Percentiles rank a stretch among this genome's conserved stretches.
These are phyloP conservation scores for Lepidium aucheri DNA, from an alignment of 345 rosid species.

Conservation along the genomic window DNA sequence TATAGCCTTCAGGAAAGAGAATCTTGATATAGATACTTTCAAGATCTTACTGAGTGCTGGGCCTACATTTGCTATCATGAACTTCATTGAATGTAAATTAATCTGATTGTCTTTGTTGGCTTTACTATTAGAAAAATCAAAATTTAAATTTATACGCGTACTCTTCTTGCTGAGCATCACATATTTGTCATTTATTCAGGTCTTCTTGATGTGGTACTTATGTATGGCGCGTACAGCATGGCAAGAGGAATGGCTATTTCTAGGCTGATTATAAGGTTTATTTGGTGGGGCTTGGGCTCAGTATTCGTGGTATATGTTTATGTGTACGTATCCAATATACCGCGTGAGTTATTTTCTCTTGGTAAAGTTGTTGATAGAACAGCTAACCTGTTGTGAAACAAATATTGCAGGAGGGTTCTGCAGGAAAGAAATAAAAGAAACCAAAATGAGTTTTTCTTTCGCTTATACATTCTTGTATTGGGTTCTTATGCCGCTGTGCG, in stretches of 20 bases:
- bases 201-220: conserved; percentile 80
- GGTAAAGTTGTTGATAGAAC: conserved; percentile 1
- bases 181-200: conserved; percentile 37
- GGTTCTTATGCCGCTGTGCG: conserved; percentile 86
- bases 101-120: conserved; percentile 5
- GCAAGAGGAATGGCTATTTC: conserved; percentile 99
- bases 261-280: conserved; percentile 74
- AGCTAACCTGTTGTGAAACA: conserved; percentile 10
- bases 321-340: conserved; percentile 48
- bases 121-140: background rate
- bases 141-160: conserved; percentile 7
- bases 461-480: conserved; percentile 77
- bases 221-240: conserved; percentile 84
- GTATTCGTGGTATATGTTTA: conserved; percentile 64
- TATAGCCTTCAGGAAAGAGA: conserved; percentile 68
- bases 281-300: conserved; percentile 77
- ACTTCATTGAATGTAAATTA: conserved; percentile 69
- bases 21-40: conserved; percentile 52
- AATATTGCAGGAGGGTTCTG: conserved; percentile 64
- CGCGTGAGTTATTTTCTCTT: background rate
- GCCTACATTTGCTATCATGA: conserved; percentile 84
- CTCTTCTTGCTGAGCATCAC: conserved; percentile 8
- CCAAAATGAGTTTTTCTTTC: conserved; percentile 63
- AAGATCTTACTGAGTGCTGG: conserved; percentile 80
- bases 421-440: conserved; percentile 52